phyloP scores from a whole-genome alignment of 2,329 filamentous ascomycete genomes.

The Aspergillus arachidicola region DNA sequence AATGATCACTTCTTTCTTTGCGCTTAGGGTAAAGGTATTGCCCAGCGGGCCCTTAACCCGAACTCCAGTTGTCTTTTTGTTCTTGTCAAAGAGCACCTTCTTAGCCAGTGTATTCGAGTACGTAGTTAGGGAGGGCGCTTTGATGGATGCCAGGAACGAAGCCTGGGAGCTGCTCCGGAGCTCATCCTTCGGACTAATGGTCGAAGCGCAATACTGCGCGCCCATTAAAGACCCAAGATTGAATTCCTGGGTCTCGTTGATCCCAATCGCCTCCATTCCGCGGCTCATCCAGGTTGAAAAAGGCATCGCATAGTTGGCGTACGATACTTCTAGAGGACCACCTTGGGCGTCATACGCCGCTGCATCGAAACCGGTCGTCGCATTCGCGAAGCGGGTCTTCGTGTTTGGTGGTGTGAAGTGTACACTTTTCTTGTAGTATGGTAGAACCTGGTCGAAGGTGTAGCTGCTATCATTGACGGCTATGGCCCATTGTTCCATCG shows the following conservation, averaged over 20 bases:
- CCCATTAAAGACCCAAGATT: constrained; percentile 45
- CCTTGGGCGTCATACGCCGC: constrained; percentile 22
- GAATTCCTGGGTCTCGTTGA: constrained; percentile 37
- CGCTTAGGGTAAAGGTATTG: constrained; percentile 47
- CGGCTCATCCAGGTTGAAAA: constrained; percentile 37
- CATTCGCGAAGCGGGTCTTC: constrained; percentile 19
- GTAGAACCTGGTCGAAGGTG: constrained; percentile 26
- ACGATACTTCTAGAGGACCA: constrained; percentile 44
- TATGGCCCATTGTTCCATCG: constrained; percentile 26
- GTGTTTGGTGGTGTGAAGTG: constrained; percentile 30
- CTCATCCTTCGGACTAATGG: constrained; percentile 49
- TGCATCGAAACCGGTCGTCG: constrained; percentile 22
- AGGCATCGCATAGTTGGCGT: constrained; percentile 37
- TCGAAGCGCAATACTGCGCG: constrained; percentile 43
- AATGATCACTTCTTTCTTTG: constrained; percentile 51
- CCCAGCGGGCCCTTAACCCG: constrained; percentile 39
- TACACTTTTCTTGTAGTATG: constrained; percentile 30
- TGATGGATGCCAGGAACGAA: constrained; percentile 31
- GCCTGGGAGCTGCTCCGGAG: constrained; percentile 51
- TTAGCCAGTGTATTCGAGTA: constrained; percentile 46
- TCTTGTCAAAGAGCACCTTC: constrained; percentile 53
- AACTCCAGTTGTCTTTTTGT: constrained; percentile 46
- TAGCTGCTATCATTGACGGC: constrained; percentile 29
- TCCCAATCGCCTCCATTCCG: constrained; percentile 42
- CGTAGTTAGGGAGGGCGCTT: constrained; percentile 35